These are phyloP conservation scores for Talaromyces sp. DNA, from an alignment of 2,329 filamentous ascomycete species.

Conservation along the genomic window DNA sequence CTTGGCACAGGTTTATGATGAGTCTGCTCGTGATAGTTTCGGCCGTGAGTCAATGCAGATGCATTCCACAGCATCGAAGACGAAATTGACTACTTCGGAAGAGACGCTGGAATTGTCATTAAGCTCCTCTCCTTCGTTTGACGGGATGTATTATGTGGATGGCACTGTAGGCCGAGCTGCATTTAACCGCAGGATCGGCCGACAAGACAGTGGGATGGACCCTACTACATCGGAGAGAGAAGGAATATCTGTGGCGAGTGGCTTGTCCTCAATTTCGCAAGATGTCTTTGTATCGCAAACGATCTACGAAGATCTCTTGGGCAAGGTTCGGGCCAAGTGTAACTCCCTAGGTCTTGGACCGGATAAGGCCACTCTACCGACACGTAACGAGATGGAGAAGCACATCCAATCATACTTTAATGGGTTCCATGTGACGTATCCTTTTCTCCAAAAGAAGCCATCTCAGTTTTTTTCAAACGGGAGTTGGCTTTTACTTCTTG, in stretches of 20 bases:
- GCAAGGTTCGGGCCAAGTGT: neutral
- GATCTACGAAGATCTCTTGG: neutral
- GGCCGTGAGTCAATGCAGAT: neutral
- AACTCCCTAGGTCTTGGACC: neutral
- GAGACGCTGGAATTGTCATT: neutral
- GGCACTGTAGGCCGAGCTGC: neutral
- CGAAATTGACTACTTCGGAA: neutral
- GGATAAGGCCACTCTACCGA: neutral
- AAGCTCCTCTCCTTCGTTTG: neutral
- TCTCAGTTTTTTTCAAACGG: neutral
- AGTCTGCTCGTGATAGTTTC: too few species aligned
- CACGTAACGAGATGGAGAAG: neutral
- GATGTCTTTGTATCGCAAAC: neutral
- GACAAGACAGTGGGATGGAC: neutral
- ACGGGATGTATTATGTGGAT: neutral
- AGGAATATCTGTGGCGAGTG: neutral
- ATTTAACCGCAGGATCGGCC: neutral
- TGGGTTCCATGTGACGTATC: neutral
- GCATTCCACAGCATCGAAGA: neutral
- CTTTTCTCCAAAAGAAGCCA: neutral
- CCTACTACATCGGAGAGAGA: neutral
- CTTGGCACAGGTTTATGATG: too few species aligned
- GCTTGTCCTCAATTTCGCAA: neutral
- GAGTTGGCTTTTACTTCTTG: neutral
- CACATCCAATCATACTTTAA: neutral